Evolutionary conservation across 495 filamentous ascomycete species (phyloP).

Genomic region (Xylaria cubensis): DNA sequence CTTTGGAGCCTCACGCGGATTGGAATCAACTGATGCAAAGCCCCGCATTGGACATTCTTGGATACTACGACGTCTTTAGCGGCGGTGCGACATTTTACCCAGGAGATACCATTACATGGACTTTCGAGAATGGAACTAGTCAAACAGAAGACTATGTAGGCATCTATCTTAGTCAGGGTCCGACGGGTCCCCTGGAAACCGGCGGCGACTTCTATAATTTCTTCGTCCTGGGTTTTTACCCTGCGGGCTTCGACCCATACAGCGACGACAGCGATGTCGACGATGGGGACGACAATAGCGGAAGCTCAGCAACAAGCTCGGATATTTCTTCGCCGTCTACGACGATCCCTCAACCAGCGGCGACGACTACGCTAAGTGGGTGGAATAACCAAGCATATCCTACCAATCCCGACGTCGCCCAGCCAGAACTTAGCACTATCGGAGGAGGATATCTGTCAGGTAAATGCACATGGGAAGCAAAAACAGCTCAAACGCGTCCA

Average conservation of each 20-base stretch:
- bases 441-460: not conserved
- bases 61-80: not conserved
- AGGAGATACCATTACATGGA: not conserved
- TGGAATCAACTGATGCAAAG: not conserved
- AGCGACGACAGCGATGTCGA: not conserved
- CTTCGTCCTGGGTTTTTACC: not conserved
- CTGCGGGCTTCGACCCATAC: not conserved
- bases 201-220: not conserved
- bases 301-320: not conserved
- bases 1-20: not conserved
- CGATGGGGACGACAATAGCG: not conserved
- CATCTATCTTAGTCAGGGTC: not conserved
- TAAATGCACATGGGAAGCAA: not conserved
- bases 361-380: not conserved
- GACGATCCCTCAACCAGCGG: not conserved
- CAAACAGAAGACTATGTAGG: not conserved
- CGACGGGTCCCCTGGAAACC: not conserved
- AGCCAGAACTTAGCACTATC: not conserved
- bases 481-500: not conserved
- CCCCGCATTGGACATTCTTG: not conserved
- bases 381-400: not conserved
- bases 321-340: not conserved
- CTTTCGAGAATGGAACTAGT: not conserved
- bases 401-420: not conserved
- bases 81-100: not conserved